Percentiles rank a stretch among this genome's conserved stretches.
Conservation (phyloP, 805 yeast species). For the Candida ponderosae region DNA sequence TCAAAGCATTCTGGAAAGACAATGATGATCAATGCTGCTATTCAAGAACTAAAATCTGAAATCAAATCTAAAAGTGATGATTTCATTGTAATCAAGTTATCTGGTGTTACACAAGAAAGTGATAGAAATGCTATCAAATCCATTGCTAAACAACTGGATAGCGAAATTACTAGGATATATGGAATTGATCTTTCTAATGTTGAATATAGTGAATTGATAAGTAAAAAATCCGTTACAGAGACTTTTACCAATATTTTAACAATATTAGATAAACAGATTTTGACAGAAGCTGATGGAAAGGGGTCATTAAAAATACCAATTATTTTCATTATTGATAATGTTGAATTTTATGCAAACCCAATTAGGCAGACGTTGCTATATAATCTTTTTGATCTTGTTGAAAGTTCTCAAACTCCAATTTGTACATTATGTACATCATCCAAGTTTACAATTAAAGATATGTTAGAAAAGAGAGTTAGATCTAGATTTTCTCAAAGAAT, state of each 20-base stretch:
- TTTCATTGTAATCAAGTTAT: constrained; percentile 55
- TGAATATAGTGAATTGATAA: constrained; percentile 27
- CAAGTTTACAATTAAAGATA: constrained; percentile 67
- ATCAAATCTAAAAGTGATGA: constrained; percentile 30
- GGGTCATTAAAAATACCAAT: constrained; percentile 40
- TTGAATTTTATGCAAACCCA: constrained; percentile 68
- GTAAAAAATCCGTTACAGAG: constrained; percentile 46
- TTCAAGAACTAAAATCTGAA: constrained; percentile 32
- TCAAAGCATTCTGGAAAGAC: constrained; percentile 77
- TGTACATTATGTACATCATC: constrained; percentile 77
- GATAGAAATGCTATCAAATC: constrained; percentile 78
- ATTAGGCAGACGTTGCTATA: constrained; percentile 79
- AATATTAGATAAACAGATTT: constrained; percentile 35
- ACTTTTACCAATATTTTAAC: constrained; percentile 53
- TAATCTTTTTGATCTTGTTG: constrained; percentile 83
- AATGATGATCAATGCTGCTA: constrained; percentile 47
- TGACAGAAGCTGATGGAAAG: constrained; percentile 16
- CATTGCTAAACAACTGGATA: constrained; percentile 77
- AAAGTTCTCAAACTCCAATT: constrained; percentile 59
- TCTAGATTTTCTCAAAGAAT: constrained; percentile 82
- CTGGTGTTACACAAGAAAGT: constrained; percentile 66
- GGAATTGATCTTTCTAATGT: constrained; percentile 15
- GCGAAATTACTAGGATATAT: constrained; percentile 26
- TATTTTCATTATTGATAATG: constrained; percentile 75
- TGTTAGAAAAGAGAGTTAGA: constrained; percentile 84